A percentile compares a stretch with the other conserved stretches of the same genome.
Evolutionary conservation across 768 basidiomycete genomes (phyloP).

Genomic region (Suillus bovinus): DNA sequence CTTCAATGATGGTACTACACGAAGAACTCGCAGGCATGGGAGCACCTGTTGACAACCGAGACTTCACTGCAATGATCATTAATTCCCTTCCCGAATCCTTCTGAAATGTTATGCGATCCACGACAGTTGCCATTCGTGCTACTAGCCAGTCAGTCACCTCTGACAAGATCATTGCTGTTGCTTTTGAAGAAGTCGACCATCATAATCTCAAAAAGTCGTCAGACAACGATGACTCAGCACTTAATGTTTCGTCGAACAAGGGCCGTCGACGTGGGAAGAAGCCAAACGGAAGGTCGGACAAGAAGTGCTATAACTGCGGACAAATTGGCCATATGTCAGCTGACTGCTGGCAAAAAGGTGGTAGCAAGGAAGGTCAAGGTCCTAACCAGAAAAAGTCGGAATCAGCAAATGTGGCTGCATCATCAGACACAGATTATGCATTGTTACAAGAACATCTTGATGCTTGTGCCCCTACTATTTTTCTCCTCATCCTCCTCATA

Average conservation of each 20-base stretch:
- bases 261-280: not conserved
- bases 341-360: slow-evolving; percentile 34
- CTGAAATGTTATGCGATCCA: not conserved
- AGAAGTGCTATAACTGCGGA: slow-evolving; percentile 32
- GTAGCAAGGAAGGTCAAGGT: slow-evolving; percentile 39
- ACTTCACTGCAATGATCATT: slow-evolving; percentile 13
- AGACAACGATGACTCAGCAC: not conserved
- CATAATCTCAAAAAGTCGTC: not conserved
- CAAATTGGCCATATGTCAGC: slow-evolving; percentile 24
- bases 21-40: slow-evolving; percentile 13
- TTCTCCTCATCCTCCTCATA: too few relatives aligned
- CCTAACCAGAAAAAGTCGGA: slow-evolving; percentile 25
- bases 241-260: not conserved
- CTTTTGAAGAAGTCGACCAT: slow-evolving; percentile 9
- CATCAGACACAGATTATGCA: too few relatives aligned
- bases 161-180: not conserved
- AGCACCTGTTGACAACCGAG: not conserved
- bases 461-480: too few relatives aligned
- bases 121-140: not conserved
- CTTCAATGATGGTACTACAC: not conserved
- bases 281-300: not conserved
- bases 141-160: not conserved
- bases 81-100: slow-evolving; percentile 7
- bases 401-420: not conserved
- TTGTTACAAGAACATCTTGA: too few relatives aligned